Evolutionary conservation across 306 rosid species (phyloP).

Genomic region (Casuarina glauca): DNA sequence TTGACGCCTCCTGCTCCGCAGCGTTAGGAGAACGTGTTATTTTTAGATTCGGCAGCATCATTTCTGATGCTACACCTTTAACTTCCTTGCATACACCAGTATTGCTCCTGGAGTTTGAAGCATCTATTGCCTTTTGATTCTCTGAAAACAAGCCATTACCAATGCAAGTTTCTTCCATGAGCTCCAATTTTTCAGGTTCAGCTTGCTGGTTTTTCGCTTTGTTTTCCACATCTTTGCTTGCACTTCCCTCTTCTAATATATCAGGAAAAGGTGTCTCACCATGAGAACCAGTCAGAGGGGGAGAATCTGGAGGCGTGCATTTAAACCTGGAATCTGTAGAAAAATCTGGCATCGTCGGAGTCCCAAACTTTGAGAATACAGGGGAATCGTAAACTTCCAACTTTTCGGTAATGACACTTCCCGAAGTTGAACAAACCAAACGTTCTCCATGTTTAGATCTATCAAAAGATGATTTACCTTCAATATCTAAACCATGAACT

Average conservation of each 20-base stretch:
- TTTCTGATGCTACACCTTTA: conserved; percentile 32
- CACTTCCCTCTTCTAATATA: conserved; percentile 54
- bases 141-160: conserved; percentile 38
- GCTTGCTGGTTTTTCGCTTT: conserved; percentile 35
- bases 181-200: conserved; percentile 28
- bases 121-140: conserved; percentile 36
- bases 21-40: conserved; percentile 37
- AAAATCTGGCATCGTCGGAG: conserved; percentile 38
- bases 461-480: conserved; percentile 39
- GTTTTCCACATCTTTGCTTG: conserved; percentile 43
- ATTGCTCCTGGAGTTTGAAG: conserved; percentile 29
- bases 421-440: conserved; percentile 42
- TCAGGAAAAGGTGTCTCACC: conserved; percentile 48
- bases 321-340: conserved; percentile 36
- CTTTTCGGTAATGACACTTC: conserved; percentile 43
- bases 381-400: conserved; percentile 40
- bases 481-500: conserved; percentile 33
- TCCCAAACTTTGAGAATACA: conserved; percentile 28
- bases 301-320: conserved; percentile 31
- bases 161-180: conserved; percentile 38
- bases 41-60: conserved; percentile 26
- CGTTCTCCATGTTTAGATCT: conserved; percentile 39
- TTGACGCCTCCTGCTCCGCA: conserved; percentile 54
- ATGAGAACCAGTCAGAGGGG: conserved; percentile 35
- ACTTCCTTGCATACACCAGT: conserved; percentile 34